phyloP scores from a whole-genome alignment of 306 rosid genomes.

The Vigna radiata region DNA sequence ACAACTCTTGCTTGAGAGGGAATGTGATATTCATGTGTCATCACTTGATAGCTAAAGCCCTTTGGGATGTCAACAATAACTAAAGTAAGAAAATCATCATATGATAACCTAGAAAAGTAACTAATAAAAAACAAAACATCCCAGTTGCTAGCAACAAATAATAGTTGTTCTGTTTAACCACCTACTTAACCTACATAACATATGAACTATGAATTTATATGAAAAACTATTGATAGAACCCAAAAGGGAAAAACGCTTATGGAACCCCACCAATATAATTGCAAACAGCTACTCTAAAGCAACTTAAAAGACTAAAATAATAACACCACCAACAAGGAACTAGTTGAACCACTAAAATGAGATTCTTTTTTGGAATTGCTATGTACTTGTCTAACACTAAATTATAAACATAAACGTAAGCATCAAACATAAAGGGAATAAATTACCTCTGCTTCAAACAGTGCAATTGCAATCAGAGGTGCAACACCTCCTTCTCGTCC shows the following conservation, averaged over 20 bases:
- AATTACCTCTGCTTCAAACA: conserved; percentile 85
- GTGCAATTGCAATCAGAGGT: too few species aligned
- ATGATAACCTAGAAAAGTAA: neutral
- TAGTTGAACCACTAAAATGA: conserved; percentile 11
- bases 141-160: conserved; percentile 34
- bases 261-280: conserved; percentile 20
- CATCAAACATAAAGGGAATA: conserved; percentile 24
- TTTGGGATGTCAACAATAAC: neutral
- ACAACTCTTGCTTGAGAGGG: neutral
- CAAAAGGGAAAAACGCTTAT: neutral
- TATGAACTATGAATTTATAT: neutral
- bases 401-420: conserved; percentile 20
- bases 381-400: conserved; percentile 27
- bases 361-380: conserved; percentile 4
- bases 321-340: conserved; percentile 22
- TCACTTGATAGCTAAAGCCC: neutral
- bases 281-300: conserved; percentile 19
- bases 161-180: conserved; percentile 7
- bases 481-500: too few species aligned
- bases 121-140: conserved; percentile 25
- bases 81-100: neutral
- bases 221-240: neutral
- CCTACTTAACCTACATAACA: conserved; percentile 5
- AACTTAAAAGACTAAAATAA: conserved; percentile 4
- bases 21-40: neutral